These are phyloP conservation scores for Globisporangium megalacanthum DNA, from an alignment of 352 stramenopile genomes.

Conservation along the genomic window DNA sequence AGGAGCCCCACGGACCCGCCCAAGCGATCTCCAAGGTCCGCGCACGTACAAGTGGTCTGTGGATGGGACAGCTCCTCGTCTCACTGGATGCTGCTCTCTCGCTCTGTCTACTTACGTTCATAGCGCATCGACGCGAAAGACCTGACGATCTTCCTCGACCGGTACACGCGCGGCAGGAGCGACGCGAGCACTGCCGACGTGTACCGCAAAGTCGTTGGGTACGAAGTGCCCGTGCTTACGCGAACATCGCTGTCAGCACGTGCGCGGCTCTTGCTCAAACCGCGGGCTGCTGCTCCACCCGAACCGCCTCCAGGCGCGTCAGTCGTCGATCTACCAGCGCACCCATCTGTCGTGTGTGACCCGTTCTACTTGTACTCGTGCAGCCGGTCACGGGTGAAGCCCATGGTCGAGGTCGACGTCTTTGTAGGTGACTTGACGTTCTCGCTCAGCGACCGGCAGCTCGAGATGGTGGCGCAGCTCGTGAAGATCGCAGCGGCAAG, in stretches of 20 bases:
- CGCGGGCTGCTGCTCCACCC: slow-evolving; percentile 10
- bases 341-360: slow-evolving; percentile 45
- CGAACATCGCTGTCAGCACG: slow-evolving; percentile 63
- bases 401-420: slow-evolving; percentile 63
- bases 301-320: not conserved
- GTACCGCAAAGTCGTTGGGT: slow-evolving; percentile 69
- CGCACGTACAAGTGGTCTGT: not conserved
- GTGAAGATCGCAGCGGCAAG: slow-evolving; percentile 33
- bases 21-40: slow-evolving; percentile 57
- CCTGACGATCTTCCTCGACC: slow-evolving; percentile 79
- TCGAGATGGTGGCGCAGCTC: slow-evolving; percentile 76
- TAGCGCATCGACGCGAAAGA: slow-evolving; percentile 68
- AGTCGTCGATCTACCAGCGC: slow-evolving; percentile 17
- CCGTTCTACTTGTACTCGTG: slow-evolving; percentile 70
- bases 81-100: not conserved
- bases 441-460: slow-evolving; percentile 75
- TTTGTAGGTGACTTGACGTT: slow-evolving; percentile 70
- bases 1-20: slow-evolving; percentile 39
- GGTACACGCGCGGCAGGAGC: slow-evolving; percentile 59
- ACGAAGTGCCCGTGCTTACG: slow-evolving; percentile 74
- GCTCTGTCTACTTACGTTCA: not conserved
- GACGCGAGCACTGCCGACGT: slow-evolving; percentile 20
- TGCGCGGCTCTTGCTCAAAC: slow-evolving; percentile 43
- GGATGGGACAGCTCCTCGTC: no score
- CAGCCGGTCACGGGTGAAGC: slow-evolving; percentile 27